Evolutionary conservation across 2,329 filamentous ascomycete genomes (phyloP), one percentile per base, ranked within the genome.

Genomic region (Penicillium carneum): DNA sequence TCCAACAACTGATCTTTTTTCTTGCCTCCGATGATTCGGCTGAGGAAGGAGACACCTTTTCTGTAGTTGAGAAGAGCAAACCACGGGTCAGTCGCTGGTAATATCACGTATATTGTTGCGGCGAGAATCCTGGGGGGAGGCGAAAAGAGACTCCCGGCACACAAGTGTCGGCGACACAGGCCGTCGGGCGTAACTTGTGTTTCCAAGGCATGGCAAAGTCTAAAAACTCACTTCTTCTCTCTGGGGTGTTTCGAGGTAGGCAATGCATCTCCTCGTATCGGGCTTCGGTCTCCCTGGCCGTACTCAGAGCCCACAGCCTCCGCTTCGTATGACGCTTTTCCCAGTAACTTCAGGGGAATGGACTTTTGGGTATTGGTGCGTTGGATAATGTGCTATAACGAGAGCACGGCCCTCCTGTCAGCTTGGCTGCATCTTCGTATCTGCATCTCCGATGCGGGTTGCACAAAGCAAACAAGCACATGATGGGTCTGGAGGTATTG

Each of bases 11-110:
- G 68, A 63, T 87, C 86, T 74, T 90, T 92, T 78, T 90, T 96
- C 81, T 92, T 93, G 62, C 84, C 85, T 63, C 86, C 84, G 71
- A 91, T 90, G 76, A 98, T 84, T 57, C 93, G 90, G 76, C 92
- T 96, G 31, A 99, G 86, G 74, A 99, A 97, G 14, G 93, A 97
- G 18, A 90, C 87, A 31, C 91, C 90, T 81, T 97, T 97, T 77
- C 90, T 96, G 71, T 72, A 70, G 14, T 36, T 61, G 57, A 36
- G 14, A 54, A 63, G 47, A 31, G 48, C 58, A 62, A 45, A 39
- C 38, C 16, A n/a, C 36, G 16, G 20, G 61, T 67, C 49, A 67
- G 66, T 57, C 45, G 41, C 42, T 54, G 36, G 33, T 47, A 42
- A 36, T 49, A 43, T 31, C 26, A 26, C 29, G 36, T 26, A 36